A percentile compares a stretch with the other conserved stretches of the same genome.
Conservation (phyloP, 2,329 filamentous ascomycete genomes). For the Volutella citrinella region DNA sequence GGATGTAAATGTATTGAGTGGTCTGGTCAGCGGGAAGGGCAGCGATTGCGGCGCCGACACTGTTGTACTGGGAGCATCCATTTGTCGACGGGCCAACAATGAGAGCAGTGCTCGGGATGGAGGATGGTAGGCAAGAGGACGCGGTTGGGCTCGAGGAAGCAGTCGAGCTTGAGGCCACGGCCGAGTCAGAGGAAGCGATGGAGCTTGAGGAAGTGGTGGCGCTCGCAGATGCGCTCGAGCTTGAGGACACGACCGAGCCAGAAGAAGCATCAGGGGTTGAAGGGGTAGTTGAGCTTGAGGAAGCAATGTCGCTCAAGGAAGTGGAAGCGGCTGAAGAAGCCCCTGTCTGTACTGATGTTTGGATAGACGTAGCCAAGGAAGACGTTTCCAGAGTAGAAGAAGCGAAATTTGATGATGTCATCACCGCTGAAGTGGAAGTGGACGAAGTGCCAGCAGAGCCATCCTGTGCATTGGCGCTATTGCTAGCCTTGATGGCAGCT, state of each 20-base stretch:
- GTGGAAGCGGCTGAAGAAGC: too few species aligned
- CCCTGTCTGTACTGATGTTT: too few species aligned
- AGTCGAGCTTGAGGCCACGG: too few species aligned
- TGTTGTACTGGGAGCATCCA: constrained; percentile 40
- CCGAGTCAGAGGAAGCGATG: too few species aligned
- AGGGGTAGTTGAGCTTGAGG: constrained; percentile 6
- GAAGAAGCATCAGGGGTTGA: not conserved
- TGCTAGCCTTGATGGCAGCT: constrained; percentile 17
- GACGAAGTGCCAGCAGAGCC: not conserved
- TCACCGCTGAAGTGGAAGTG: not conserved
- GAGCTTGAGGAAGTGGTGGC: constrained; percentile 5
- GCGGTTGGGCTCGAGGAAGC: too few species aligned
- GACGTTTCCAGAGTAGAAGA: not conserved
- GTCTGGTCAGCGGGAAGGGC: constrained; percentile 28
- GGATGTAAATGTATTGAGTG: constrained; percentile 40
- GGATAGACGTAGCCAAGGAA: too few species aligned
- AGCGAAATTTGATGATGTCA: not conserved
- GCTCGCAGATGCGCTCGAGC: too few species aligned
- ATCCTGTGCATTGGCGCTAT: constrained; percentile 10
- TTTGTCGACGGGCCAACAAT: constrained; percentile 38
- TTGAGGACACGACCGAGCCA: too few species aligned
- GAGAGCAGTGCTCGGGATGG: constrained; percentile 27
- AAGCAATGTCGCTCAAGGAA: too few species aligned
- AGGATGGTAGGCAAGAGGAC: constrained; percentile 13
- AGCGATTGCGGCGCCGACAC: constrained; percentile 36